These are phyloP conservation scores for Eucommia ulmoides DNA, from an alignment of 257 asterid species.

Conservation along the genomic window DNA sequence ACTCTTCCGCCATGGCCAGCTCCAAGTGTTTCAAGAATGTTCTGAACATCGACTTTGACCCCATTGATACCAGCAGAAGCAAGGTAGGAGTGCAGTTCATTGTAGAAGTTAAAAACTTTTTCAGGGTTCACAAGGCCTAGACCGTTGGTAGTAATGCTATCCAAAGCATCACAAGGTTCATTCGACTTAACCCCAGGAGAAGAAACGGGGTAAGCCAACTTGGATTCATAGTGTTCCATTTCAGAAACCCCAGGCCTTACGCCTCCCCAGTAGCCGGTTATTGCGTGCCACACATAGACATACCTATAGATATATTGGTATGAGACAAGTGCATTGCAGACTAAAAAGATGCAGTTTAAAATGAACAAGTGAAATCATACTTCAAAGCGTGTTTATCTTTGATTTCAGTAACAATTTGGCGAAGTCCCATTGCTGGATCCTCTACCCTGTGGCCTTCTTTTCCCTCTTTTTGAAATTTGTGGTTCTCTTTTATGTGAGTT, in stretches of 20 bases:
- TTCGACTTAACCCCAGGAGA: constrained; percentile 65
- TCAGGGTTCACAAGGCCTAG: constrained; percentile 86
- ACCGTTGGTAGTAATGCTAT: constrained; percentile 57
- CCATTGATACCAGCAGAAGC: constrained; percentile 74
- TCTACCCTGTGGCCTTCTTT: constrained; percentile 55
- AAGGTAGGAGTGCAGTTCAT: constrained; percentile 70
- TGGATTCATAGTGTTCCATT: constrained; percentile 63
- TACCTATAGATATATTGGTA: too few species aligned
- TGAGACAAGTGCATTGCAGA: too few species aligned
- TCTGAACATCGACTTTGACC: constrained; percentile 76
- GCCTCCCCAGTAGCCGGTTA: constrained; percentile 91
- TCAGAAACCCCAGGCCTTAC: constrained; percentile 49
- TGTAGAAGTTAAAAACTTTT: constrained; percentile 53
- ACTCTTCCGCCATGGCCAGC: constrained; percentile 88
- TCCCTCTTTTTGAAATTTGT: constrained; percentile 76
- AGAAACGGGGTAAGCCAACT: constrained; percentile 52
- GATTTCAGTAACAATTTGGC: constrained; percentile 46
- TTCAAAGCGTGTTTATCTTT: constrained; percentile 55
- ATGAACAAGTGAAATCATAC: constrained; percentile 33
- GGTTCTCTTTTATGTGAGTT: constrained; percentile 72
- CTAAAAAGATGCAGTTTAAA: too few species aligned
- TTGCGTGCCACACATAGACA: constrained; percentile 82
- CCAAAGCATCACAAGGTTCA: constrained; percentile 52
- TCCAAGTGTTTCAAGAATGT: constrained; percentile 80
- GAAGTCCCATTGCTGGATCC: constrained; percentile 66